Base-by-base conservation (phyloP, 805 yeast genomes). In the Metschnikowia koreensis region DNA sequence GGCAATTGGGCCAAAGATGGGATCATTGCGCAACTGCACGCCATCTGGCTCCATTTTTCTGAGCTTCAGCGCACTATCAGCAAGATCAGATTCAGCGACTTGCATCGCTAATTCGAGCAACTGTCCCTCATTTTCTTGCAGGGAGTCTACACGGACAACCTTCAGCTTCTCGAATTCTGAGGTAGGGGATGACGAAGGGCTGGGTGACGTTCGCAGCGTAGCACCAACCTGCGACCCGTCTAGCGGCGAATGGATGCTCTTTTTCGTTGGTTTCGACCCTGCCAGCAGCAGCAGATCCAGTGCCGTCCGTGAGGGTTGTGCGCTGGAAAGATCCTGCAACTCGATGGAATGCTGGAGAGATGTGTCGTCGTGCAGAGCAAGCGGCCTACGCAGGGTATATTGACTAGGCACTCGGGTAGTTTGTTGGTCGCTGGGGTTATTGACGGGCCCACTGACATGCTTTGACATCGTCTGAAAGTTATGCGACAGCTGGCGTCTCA, bases 1-100 rank as follows among this genome's bases (percentile, higher is more conserved):
- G 34, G 31, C 37, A 33, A 58, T 45, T 4, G 38, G 34, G 12
- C 50, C 51, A 28, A 55, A 48, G 5, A 51, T 22, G 15, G 53
- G 52, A 29, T 53, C 55, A 34, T 48, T 44, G 26, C 29, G 37
- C 41, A 47, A 28, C 28, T n/a, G 45, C n/a, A 39, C 12, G 13
- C 43, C 51, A 26, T 48, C 40, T 3, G 51, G 4, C 27, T 53
- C 59, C 28, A 57, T 33, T 34, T 34, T 17, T 36, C 50, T 55
- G 16, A 59, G 38, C 31, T 58, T 57, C 38, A 31, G 50, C 4
- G 52, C 62, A 22, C 55, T 37, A 4, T 59, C 59, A 2, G 53
- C 51, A 15, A 59, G 50, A 7, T 46, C 33, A n/a, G 46, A 34
- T 13, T 37, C 44, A 3, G 55, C 39, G 3, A 54, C 46, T 1